Base-by-base conservation (phyloP, 768 basidiomycete genomes). In the Jaapia argillacea region DNA sequence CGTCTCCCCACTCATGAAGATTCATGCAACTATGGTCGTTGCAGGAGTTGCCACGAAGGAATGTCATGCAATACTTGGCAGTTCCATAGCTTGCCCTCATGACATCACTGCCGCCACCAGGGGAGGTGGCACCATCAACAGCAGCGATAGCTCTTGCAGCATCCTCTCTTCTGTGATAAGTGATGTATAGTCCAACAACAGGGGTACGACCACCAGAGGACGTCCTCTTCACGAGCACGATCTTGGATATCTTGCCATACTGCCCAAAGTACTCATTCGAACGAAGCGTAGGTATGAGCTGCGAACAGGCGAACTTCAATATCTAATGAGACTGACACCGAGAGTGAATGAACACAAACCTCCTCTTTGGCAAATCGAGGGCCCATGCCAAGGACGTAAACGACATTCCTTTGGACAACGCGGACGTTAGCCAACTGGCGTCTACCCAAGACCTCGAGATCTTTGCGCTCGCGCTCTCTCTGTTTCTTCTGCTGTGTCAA, bases 241-340 rank as follows among this genome's bases (percentile, higher is more conserved):
- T 89, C 68, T 94, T 94, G 35, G 84, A 79, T 52, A 99, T 97
- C 69, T 93, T 97, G 53, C 96, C 96, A 62, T 97, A 99, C 58
- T 96, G 92, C 6, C 96, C 96, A 58, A 98, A 98, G 59, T 96
- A 97, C 52, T 99, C 96, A 52, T 82, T 83, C 4, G 90, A 92
- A 37, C 94, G 87, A 31, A 99, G 67, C 10, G 91, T 88, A 1
- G 91, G 83, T 51, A 97, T 89, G 37, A 92, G 77, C 91, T 90
- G 45, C 26, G 35, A n/a, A n/a, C n/a, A n/a, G n/a, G n/a, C n/a
- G n/a, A n/a, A n/a, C n/a, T n/a, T n/a, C n/a, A n/a, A n/a, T n/a
- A n/a, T n/a, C n/a, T n/a, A n/a, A n/a, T n/a, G n/a, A n/a, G n/a
- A n/a, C n/a, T n/a, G n/a, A n/a, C n/a, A n/a, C n/a, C n/a, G 24